A percentile compares a stretch with the other conserved stretches of the same genome.
These are phyloP conservation scores for Penicillium alfredii DNA, from an alignment of 495 filamentous ascomycete species.

Conservation along the genomic window DNA sequence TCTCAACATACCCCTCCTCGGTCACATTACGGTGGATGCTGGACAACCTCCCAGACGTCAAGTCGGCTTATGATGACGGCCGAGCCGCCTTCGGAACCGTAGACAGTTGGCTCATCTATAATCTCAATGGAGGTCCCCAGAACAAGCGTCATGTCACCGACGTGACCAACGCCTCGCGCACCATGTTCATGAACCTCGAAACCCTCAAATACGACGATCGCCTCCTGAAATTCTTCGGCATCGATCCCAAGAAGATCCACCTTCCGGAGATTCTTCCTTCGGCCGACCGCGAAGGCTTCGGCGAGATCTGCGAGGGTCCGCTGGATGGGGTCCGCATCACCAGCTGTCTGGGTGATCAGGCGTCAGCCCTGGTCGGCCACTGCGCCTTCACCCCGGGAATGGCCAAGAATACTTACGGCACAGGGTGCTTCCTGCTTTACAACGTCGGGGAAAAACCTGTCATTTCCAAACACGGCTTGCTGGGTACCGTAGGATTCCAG, in stretches of 20 bases:
- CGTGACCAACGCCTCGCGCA: slow-evolving; percentile 85
- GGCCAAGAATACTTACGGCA: slow-evolving; percentile 96
- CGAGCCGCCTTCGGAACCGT: slow-evolving; percentile 88
- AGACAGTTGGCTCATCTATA: slow-evolving; percentile 87
- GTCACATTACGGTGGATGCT: slow-evolving; percentile 87
- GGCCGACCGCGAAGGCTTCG: slow-evolving; percentile 71
- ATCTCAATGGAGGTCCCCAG: slow-evolving; percentile 76
- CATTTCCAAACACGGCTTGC: slow-evolving; percentile 80
- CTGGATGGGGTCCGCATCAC: slow-evolving; percentile 75
- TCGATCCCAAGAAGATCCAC: slow-evolving; percentile 67
- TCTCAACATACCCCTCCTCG: slow-evolving; percentile 91
- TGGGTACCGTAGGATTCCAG: slow-evolving; percentile 86
- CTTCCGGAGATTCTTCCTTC: slow-evolving; percentile 86
- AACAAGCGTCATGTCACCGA: slow-evolving; percentile 76
- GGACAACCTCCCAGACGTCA: slow-evolving; percentile 63
- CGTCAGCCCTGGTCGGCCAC: slow-evolving; percentile 86
- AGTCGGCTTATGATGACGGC: slow-evolving; percentile 71
- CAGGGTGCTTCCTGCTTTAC: slow-evolving; percentile 91
- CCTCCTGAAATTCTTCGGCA: slow-evolving; percentile 74
- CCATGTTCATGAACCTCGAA: slow-evolving; percentile 94
- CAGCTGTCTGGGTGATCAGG: slow-evolving; percentile 89
- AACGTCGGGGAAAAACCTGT: slow-evolving; percentile 90
- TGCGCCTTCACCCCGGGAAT: slow-evolving; percentile 79
- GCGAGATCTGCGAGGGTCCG: slow-evolving; percentile 56
- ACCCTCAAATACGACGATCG: slow-evolving; percentile 80